Evolutionary conservation across 176 grass and related monocot species (phyloP).

Genomic region (Bothriochloa decipiens): DNA sequence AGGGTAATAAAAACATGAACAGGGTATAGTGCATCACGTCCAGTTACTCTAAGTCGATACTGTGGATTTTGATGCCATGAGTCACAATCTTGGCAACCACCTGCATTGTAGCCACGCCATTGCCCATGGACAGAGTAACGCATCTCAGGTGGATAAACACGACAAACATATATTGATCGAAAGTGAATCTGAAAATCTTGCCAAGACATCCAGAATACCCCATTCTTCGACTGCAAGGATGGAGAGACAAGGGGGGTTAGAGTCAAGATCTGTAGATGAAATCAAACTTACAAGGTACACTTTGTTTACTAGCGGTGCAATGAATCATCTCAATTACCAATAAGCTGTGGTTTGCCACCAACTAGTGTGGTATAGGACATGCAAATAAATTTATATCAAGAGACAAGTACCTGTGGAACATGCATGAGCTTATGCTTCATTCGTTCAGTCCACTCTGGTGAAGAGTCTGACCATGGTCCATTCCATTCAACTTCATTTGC

Average conservation of each 20-base stretch:
- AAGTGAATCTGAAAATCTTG: constrained; percentile 99
- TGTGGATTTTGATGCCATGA: constrained; percentile 99
- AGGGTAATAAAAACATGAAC: constrained; percentile 98
- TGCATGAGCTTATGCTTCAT: constrained; percentile 99
- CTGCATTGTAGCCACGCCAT: constrained; percentile 92
- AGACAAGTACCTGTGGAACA: constrained; percentile 76
- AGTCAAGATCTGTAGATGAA: constrained; percentile 23
- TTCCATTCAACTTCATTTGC: constrained; percentile 99
- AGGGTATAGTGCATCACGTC: constrained; percentile 75
- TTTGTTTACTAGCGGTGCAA: constrained; percentile 22
- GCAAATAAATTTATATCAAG: constrained; percentile 25
- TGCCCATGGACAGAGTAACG: constrained; percentile 94
- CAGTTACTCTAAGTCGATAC: constrained; percentile 84
- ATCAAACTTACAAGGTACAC: constrained; percentile 19
- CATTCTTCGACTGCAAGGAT: constrained; percentile 81
- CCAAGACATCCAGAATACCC: constrained; percentile 99
- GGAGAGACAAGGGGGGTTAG: neutral
- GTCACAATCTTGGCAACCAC: constrained; percentile 98
- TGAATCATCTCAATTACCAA: constrained; percentile 23
- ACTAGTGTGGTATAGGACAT: neutral
- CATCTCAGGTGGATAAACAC: constrained; percentile 96
- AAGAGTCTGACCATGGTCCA: constrained; percentile 93
- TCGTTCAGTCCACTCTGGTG: constrained; percentile 92
- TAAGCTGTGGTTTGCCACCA: neutral
- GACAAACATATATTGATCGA: constrained; percentile 96